A percentile compares a stretch with the other conserved stretches of the same genome.
Evolutionary conservation across 1,284 basidiomycete genomes (phyloP).

Genomic region (Phlebopus sp.): DNA sequence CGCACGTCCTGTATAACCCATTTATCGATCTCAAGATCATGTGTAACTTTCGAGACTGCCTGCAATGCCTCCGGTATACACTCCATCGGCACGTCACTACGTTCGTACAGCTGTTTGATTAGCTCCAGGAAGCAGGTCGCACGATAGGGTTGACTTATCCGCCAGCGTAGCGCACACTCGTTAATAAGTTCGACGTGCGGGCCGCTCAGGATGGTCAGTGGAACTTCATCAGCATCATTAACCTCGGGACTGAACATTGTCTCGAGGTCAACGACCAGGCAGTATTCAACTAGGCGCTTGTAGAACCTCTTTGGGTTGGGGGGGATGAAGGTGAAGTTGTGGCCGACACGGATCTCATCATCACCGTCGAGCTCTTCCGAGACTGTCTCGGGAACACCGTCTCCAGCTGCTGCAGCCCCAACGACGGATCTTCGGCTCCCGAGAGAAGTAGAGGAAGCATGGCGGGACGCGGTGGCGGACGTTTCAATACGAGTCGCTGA

Average conservation of each 20-base stretch:
- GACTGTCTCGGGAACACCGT: constrained; percentile 38
- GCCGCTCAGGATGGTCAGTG: constrained; percentile 86
- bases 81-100: constrained; percentile 89
- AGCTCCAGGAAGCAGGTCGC: constrained; percentile 83
- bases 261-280: constrained; percentile 85
- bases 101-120: constrained; percentile 85
- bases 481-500: constrained; percentile 37
- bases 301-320: constrained; percentile 86
- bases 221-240: constrained; percentile 95
- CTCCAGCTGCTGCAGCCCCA: constrained; percentile 23
- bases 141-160: constrained; percentile 79
- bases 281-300: constrained; percentile 79
- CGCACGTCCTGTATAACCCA: constrained; percentile 85
- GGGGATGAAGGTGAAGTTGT: constrained; percentile 87
- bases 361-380: constrained; percentile 52
- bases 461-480: constrained; percentile 41
- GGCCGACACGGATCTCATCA: constrained; percentile 66
- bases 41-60: constrained; percentile 66
- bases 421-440: constrained; percentile 63
- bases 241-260: constrained; percentile 84
- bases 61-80: constrained; percentile 90
- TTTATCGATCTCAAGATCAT: constrained; percentile 66
- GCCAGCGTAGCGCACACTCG: constrained; percentile 88
- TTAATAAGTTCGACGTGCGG: constrained; percentile 82
- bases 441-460: constrained; percentile 46